Evolutionary conservation across 495 filamentous ascomycete genomes (phyloP).

Genomic region (Penicillium parvum): DNA sequence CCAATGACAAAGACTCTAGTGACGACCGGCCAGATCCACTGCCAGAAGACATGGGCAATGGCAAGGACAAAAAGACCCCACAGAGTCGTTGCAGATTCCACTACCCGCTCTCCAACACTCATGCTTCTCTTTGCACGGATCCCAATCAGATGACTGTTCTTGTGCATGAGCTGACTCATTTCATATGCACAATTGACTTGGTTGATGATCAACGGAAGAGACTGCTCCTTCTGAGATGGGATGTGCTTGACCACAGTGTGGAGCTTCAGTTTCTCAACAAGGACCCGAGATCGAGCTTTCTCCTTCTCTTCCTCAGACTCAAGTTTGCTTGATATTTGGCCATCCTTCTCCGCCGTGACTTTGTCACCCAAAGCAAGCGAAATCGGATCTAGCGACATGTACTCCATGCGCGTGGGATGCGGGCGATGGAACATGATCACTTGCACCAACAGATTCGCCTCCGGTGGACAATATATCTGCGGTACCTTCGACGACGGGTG

Average conservation of each 20-base stretch:
- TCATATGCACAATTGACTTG: constrained; percentile 97
- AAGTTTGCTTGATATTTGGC: constrained; percentile 23
- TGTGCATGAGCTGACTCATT: constrained; percentile 74
- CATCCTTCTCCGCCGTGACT: constrained; percentile 26
- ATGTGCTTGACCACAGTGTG: constrained; percentile 77
- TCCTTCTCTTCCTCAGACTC: constrained; percentile 57
- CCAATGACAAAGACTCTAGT: constrained; percentile 67
- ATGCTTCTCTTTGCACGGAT: constrained; percentile 75
- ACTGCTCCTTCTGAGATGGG: constrained; percentile 75
- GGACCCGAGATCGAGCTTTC: constrained; percentile 51
- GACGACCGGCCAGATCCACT: constrained; percentile 76
- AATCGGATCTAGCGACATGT: constrained; percentile 87
- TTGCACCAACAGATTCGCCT: constrained; percentile 64
- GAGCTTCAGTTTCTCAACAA: constrained; percentile 86
- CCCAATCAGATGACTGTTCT: constrained; percentile 78
- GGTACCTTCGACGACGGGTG: constrained; percentile 56
- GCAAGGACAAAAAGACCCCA: constrained; percentile 68
- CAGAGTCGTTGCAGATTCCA: constrained; percentile 84
- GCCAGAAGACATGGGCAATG: constrained; percentile 64
- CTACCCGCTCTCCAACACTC: constrained; percentile 91
- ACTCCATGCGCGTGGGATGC: constrained; percentile 87
- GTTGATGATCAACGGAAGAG: constrained; percentile 77
- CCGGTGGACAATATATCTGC: constrained; percentile 63
- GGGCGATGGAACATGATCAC: constrained; percentile 86
- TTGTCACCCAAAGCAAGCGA: constrained; percentile 85